Percentiles rank a stretch among this genome's conserved stretches.
Evolutionary conservation across 306 rosid genomes (phyloP).

Genomic region (Corylus americana): DNA sequence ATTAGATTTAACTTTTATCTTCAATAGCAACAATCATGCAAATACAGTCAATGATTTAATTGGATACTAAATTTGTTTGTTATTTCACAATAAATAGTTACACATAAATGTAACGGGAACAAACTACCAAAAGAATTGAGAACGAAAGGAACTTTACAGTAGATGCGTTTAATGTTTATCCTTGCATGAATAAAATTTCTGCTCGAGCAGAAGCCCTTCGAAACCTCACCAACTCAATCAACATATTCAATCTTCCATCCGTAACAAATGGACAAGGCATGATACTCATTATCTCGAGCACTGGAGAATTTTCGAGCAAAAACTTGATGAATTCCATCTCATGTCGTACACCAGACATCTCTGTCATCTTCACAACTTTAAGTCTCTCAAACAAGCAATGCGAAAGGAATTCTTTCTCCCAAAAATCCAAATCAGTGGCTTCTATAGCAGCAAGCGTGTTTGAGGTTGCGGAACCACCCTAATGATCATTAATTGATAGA

Average conservation of each 20-base stretch:
- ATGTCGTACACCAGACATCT: conserved; percentile 71
- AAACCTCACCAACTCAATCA: conserved; percentile 69
- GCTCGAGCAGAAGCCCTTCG: conserved; percentile 77
- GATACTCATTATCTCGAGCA: conserved; percentile 66
- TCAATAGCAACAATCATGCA: neutral
- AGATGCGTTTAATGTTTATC: conserved; percentile 23
- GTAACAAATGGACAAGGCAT: conserved; percentile 44
- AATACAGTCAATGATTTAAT: neutral
- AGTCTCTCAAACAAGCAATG: conserved; percentile 49
- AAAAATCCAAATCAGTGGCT: conserved; percentile 66
- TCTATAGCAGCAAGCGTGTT: conserved; percentile 45
- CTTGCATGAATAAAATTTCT: conserved; percentile 54
- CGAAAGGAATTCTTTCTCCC: conserved; percentile 59
- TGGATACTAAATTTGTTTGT: neutral
- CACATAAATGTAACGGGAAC: neutral
- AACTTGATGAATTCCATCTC: conserved; percentile 78
- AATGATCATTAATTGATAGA: conserved; percentile 16
- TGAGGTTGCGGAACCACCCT: conserved; percentile 80
- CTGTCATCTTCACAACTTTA: conserved; percentile 65
- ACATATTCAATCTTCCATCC: conserved; percentile 54
- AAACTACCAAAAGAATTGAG: neutral
- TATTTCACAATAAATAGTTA: neutral
- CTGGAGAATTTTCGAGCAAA: conserved; percentile 66
- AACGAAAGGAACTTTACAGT: no score
- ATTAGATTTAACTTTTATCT: neutral